A percentile compares a stretch with the other conserved stretches of the same genome.
These are phyloP conservation scores for Neolecta irregularis DNA, from an alignment of 1,139 yeast genomes.

Conservation along the genomic window DNA sequence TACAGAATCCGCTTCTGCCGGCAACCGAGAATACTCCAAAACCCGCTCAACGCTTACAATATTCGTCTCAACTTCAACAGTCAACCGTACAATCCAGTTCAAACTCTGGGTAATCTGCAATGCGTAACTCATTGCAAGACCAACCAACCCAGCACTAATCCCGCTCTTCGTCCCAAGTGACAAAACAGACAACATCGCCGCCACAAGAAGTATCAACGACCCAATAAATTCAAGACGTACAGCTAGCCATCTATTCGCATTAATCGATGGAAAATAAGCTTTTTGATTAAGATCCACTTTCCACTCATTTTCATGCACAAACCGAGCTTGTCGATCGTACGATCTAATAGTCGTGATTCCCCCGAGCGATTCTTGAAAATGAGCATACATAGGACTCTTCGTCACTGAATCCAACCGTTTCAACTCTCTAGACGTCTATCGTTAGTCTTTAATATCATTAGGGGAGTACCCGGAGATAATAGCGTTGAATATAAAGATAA, in stretches of 20 bases:
- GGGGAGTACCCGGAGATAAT: slow-evolving; percentile 50
- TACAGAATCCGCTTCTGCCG: slow-evolving; percentile 40
- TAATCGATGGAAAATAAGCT: slow-evolving; percentile 40
- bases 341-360: slow-evolving; percentile 89
- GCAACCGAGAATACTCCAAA: slow-evolving; percentile 50
- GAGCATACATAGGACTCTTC: slow-evolving; percentile 86
- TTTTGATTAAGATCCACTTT: slow-evolving; percentile 51
- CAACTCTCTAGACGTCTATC: slow-evolving; percentile 79
- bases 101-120: slow-evolving; percentile 46
- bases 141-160: slow-evolving; percentile 53
- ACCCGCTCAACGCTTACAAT: slow-evolving; percentile 66
- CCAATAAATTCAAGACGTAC: slow-evolving; percentile 58
- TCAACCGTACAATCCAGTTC: slow-evolving; percentile 44
- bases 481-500: slow-evolving; percentile 74
- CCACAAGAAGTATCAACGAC: slow-evolving; percentile 42
- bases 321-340: slow-evolving; percentile 60
- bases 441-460: slow-evolving; percentile 26
- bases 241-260: slow-evolving; percentile 57
- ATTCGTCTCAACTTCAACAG: slow-evolving; percentile 61
- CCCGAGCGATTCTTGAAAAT: slow-evolving; percentile 85
- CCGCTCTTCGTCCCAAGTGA: slow-evolving; percentile 31
- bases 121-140: slow-evolving; percentile 59
- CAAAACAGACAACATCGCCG: slow-evolving; percentile 42
- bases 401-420: slow-evolving; percentile 90
- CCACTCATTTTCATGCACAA: slow-evolving; percentile 41